Evolutionary conservation across 2,329 filamentous ascomycete species (phyloP).

Genomic region (Phyllosticta paracitricarpa): DNA sequence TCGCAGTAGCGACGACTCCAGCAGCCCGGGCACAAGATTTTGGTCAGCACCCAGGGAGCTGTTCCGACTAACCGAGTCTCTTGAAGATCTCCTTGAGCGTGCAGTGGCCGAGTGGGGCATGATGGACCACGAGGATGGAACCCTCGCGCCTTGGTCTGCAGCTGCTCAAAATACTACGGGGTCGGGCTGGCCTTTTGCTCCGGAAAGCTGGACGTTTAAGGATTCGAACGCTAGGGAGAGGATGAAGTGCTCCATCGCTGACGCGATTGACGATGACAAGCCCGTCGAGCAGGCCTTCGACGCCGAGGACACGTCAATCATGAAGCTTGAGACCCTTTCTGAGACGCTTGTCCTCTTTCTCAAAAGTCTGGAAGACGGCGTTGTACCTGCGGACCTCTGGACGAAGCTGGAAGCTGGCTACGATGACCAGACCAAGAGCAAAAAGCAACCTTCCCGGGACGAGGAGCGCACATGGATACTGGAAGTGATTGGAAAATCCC

Average conservation of each 20-base stretch:
- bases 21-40: slow-evolving; percentile 27
- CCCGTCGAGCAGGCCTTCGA: slow-evolving; percentile 51
- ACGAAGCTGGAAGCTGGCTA: slow-evolving; percentile 51
- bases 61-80: slow-evolving; percentile 75
- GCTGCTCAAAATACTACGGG: not conserved
- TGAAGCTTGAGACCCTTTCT: slow-evolving; percentile 65
- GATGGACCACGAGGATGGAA: slow-evolving; percentile 33
- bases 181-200: slow-evolving; percentile 49
- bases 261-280: slow-evolving; percentile 64
- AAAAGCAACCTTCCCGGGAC: slow-evolving; percentile 37
- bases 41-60: slow-evolving; percentile 81
- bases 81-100: slow-evolving; percentile 51
- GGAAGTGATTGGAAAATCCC: slow-evolving; percentile 60
- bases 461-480: slow-evolving; percentile 54
- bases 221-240: slow-evolving; percentile 32
- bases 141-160: slow-evolving; percentile 39
- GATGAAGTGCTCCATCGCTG: slow-evolving; percentile 37
- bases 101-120: slow-evolving; percentile 54
- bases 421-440: slow-evolving; percentile 30
- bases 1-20: not conserved
- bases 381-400: slow-evolving; percentile 65
- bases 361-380: slow-evolving; percentile 62
- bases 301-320: slow-evolving; percentile 49
- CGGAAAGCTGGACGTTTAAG: slow-evolving; percentile 37
- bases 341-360: slow-evolving; percentile 68